A percentile compares a stretch with the other conserved stretches of the same genome.
phyloP scores from a whole-genome alignment of 176 grass and related monocot genomes.

The Oryza longistaminata region DNA sequence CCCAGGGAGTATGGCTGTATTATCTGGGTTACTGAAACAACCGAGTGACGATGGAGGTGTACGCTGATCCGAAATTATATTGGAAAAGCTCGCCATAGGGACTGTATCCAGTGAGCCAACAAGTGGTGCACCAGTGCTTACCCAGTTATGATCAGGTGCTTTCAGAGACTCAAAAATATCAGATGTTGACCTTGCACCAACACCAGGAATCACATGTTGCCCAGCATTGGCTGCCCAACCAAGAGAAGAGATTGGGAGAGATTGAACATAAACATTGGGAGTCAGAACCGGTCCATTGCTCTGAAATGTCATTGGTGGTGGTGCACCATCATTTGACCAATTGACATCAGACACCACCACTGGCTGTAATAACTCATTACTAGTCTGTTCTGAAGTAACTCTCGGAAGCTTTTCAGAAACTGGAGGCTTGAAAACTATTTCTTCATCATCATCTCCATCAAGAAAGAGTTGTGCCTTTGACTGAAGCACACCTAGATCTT shows the following conservation, averaged over 20 bases:
- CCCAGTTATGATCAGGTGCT: slow-evolving; percentile 29
- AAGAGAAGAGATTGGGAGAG: slow-evolving; percentile 32
- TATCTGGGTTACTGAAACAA: slow-evolving; percentile 36
- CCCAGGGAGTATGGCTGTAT: slow-evolving; percentile 43
- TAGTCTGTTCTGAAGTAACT: slow-evolving; percentile 25
- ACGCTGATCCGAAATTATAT: slow-evolving; percentile 26
- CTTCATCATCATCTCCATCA: slow-evolving; percentile 86
- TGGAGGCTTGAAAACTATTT: slow-evolving; percentile 80
- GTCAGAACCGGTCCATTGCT: background rate
- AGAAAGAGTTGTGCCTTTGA: slow-evolving; percentile 30
- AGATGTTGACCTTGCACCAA: slow-evolving; percentile 33
- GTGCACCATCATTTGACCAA: slow-evolving; percentile 11
- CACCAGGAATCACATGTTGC: slow-evolving; percentile 9
- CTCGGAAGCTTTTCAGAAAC: slow-evolving; percentile 42
- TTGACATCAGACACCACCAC: slow-evolving; percentile 20
- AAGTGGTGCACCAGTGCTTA: slow-evolving; percentile 32
- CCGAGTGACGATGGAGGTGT: slow-evolving; percentile 32
- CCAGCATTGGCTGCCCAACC: slow-evolving; percentile 30
- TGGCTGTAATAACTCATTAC: slow-evolving; percentile 35
- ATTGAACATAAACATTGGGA: slow-evolving; percentile 20
- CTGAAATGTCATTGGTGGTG: background rate
- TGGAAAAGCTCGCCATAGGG: slow-evolving; percentile 33
- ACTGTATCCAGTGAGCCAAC: slow-evolving; percentile 35
- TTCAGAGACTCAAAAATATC: slow-evolving; percentile 43
- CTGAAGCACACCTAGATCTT: slow-evolving; percentile 16